Base-by-base conservation (phyloP, 176 grass and related monocot species). In the Canna indica region DNA sequence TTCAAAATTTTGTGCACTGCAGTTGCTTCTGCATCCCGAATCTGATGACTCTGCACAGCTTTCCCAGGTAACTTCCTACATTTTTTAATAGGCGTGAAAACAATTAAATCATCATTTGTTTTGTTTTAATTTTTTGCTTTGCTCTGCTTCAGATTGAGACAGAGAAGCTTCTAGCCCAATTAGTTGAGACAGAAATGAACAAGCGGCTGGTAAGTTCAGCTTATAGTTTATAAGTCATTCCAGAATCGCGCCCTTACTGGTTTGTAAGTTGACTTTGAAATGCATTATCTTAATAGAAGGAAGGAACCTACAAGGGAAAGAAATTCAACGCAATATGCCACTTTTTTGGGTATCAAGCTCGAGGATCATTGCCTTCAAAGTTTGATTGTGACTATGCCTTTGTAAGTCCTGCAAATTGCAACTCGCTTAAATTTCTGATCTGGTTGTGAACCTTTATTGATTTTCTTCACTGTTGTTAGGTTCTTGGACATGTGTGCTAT, bases 351-450 rank as follows among this genome's bases (percentile, higher is more conserved):
- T 99, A 99, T 80, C 94, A 99, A 85, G 94, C 94, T 68, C 84
- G 94, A 78, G 94, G 94, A 74, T 86, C 94, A 28, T 71, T 99
- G 65, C 94, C 94, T 58, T 99, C 94, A 64, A 99, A 90, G 54
- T 99, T 99, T 62, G 94, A 99, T 82, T 93, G 94, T 7, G 94
- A 99, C 75, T 99, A 93, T 78, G 94, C 94, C 68, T 99, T 93
- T 84, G 94, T 53, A 90, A 79, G 82, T 83, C 61, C 66, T 12
- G 25, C 3, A 24, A 45, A 38, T 32, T 32, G 16, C 12, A 30
- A 8, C 20, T 36, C 20, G 0, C 3, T 66, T 66, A 66, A 24
- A 10, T 38, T 66, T 8, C 9, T 66, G 29, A 34, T 63, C 30
- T 39, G 16, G 22, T 4, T 17, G 9, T 29, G 12, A 48, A 70